phyloP scores from a whole-genome alignment of 2,329 filamentous ascomycete species.

The Helminthosporium solani region DNA sequence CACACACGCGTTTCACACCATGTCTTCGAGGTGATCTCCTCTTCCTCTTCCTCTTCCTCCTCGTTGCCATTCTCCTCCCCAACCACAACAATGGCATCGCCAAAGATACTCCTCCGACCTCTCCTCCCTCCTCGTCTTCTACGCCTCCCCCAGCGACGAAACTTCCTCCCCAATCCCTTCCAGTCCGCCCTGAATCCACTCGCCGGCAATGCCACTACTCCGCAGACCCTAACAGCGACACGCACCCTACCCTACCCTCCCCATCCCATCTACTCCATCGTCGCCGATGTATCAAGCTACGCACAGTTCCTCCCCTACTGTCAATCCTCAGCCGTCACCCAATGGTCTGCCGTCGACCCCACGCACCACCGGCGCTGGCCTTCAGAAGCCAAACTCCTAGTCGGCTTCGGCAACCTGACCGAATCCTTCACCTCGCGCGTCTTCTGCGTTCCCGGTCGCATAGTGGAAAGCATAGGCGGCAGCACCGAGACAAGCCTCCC shows the following conservation, averaged over 20 bases:
- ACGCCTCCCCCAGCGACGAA: conserved; percentile 33
- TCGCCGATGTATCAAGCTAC: conserved; percentile 84
- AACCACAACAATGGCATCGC: conserved; percentile 24
- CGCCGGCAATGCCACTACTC: conserved; percentile 35
- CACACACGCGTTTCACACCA: conserved; percentile 9
- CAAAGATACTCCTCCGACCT: conserved; percentile 41
- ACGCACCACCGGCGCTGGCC: conserved; percentile 60
- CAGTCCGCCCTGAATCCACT: conserved; percentile 42
- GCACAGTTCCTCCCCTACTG: conserved; percentile 89
- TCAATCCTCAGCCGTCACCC: conserved; percentile 71
- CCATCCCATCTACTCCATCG: conserved; percentile 73
- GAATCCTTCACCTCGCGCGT: conserved; percentile 82
- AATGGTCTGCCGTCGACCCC: conserved; percentile 62
- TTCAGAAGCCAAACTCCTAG: conserved; percentile 71
- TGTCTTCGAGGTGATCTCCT: conserved; percentile 18
- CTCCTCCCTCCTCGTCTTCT: conserved; percentile 33
- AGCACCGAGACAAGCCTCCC: conserved; percentile 50
- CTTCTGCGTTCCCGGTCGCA: conserved; percentile 69
- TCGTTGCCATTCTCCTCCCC: background rate
- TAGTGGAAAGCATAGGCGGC: conserved; percentile 78
- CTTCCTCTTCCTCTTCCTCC: background rate
- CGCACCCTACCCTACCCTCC: conserved; percentile 76
- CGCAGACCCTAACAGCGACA: conserved; percentile 68
- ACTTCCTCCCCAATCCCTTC: conserved; percentile 49
- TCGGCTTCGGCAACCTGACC: conserved; percentile 81